Percentiles rank a stretch among this genome's conserved stretches.
Conservation (phyloP, 208 protist species). For the Crithidia bombi region DNA sequence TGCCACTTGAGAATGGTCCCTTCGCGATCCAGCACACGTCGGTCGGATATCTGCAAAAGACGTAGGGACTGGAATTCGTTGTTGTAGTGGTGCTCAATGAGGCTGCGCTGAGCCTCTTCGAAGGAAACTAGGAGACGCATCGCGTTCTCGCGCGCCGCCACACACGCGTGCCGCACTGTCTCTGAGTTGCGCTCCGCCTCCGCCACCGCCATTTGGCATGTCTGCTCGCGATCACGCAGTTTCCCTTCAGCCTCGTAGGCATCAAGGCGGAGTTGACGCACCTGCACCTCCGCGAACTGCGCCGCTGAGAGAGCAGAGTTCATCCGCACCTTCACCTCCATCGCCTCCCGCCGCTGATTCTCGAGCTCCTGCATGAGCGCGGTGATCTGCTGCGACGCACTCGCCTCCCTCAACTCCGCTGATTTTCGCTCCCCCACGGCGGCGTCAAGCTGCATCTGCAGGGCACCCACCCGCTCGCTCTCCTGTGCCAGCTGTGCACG, state of each 20-base stretch:
- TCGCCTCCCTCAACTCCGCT: constrained; percentile 8
- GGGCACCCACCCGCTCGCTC: constrained; percentile 27
- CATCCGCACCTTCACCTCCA: constrained; percentile 39
- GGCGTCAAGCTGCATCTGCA: constrained; percentile 35
- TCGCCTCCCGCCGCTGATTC: constrained; percentile 23
- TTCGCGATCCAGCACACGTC: constrained; percentile 34
- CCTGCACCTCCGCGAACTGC: constrained; percentile 33
- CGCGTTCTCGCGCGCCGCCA: not conserved
- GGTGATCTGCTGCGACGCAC: constrained; percentile 24
- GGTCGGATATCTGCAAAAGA: constrained; percentile 41
- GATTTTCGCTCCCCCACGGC: constrained; percentile 21
- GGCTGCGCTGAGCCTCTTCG: constrained; percentile 49
- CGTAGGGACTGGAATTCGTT: constrained; percentile 31
- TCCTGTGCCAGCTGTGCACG: constrained; percentile 37
- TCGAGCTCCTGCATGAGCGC: constrained; percentile 32
- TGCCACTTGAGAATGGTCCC: constrained; percentile 40
- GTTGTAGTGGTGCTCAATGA: constrained; percentile 47
- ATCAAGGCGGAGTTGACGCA: constrained; percentile 29
- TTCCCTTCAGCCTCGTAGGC: constrained; percentile 27
- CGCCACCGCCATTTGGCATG: constrained; percentile 32
- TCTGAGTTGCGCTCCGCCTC: constrained; percentile 32
- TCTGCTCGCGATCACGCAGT: constrained; percentile 33
- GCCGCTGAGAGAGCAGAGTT: constrained; percentile 33
- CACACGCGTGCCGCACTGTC: not conserved
- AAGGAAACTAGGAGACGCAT: constrained; percentile 32